A percentile compares a stretch with the other conserved stretches of the same genome.
phyloP scores from a whole-genome alignment of 192 early-diverging fungal genomes.

The Lobosporangium transversale region DNA sequence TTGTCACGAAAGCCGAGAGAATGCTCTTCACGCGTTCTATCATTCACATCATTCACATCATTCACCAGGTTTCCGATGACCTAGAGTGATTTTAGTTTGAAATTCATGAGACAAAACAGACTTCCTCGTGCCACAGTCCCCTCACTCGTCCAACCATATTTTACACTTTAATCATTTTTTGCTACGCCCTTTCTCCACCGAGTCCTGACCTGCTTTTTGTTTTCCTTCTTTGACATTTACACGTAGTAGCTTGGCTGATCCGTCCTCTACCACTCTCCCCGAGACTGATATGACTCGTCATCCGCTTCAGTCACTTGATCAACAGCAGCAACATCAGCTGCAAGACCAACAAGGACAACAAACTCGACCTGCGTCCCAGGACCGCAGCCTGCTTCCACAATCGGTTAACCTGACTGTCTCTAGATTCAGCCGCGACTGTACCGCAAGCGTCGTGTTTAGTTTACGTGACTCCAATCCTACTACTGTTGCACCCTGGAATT shows the following conservation, averaged over 20 bases:
- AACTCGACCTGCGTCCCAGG: slow-evolving; percentile 2
- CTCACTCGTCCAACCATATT: no score
- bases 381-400: not conserved
- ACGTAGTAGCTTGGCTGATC: slow-evolving; percentile 22
- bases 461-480: slow-evolving; percentile 23
- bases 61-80: no score
- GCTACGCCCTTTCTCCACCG: not conserved
- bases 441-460: slow-evolving; percentile 34
- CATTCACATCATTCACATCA: not conserved
- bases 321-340: slow-evolving; percentile 16
- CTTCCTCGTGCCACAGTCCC: no score
- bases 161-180: no score
- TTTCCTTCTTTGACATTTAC: not conserved
- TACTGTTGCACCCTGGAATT: slow-evolving; percentile 45
- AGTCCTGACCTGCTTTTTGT: not conserved
- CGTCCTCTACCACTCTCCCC: slow-evolving; percentile 13
- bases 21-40: no score
- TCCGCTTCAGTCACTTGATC: slow-evolving; percentile 16
- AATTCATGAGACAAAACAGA: no score
- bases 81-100: no score
- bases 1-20: not conserved
- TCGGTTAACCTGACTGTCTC: slow-evolving; percentile 30
- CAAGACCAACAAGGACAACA: slow-evolving; percentile 15
- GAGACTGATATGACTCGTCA: slow-evolving; percentile 30
- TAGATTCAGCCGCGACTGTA: slow-evolving; percentile 38